Conservation (phyloP, 139 green algal species). For the Chlorella sp. region DNA sequence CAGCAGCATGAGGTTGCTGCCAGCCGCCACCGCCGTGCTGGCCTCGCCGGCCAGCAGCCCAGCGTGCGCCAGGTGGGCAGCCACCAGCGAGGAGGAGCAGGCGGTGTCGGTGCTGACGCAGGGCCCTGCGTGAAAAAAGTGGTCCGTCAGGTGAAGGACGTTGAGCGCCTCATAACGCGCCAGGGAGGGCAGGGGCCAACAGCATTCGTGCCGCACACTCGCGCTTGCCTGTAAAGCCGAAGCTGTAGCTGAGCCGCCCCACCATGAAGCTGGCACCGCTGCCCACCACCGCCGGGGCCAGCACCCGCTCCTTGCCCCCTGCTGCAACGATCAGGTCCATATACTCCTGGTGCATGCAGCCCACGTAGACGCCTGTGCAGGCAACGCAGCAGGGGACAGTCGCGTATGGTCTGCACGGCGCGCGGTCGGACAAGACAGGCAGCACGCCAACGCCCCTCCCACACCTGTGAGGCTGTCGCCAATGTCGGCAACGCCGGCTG, state of each 20-base stretch:
- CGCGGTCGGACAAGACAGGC: background rate
- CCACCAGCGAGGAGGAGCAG: slow-evolving; percentile 61
- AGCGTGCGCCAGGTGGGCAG: slow-evolving; percentile 34
- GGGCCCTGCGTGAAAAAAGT: slow-evolving; percentile 42
- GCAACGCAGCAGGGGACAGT: too few relatives aligned
- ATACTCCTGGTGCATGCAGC: slow-evolving; percentile 63
- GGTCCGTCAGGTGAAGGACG: too few relatives aligned
- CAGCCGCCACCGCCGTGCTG: slow-evolving; percentile 15
- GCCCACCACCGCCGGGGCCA: slow-evolving; percentile 37
- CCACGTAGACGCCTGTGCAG: slow-evolving; percentile 51
- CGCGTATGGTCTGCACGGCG: too few relatives aligned
- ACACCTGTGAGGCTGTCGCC: background rate
- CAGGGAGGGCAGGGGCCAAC: slow-evolving; percentile 55
- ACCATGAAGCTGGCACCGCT: slow-evolving; percentile 43
- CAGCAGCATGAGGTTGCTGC: slow-evolving; percentile 45
- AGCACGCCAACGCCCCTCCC: too few relatives aligned
- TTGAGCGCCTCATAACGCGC: too few relatives aligned
- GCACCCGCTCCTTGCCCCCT: background rate
- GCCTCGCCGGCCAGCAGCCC: slow-evolving; percentile 21
- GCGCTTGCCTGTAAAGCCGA: slow-evolving; percentile 43
- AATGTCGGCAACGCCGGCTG: background rate
- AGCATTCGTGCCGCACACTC: slow-evolving; percentile 71
- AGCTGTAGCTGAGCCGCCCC: slow-evolving; percentile 60
- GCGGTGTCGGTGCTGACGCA: slow-evolving; percentile 57
- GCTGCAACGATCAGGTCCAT: slow-evolving; percentile 6